Base-by-base conservation (phyloP, 208 protist species). In the Acanthamoeba rhysodes region DNA sequence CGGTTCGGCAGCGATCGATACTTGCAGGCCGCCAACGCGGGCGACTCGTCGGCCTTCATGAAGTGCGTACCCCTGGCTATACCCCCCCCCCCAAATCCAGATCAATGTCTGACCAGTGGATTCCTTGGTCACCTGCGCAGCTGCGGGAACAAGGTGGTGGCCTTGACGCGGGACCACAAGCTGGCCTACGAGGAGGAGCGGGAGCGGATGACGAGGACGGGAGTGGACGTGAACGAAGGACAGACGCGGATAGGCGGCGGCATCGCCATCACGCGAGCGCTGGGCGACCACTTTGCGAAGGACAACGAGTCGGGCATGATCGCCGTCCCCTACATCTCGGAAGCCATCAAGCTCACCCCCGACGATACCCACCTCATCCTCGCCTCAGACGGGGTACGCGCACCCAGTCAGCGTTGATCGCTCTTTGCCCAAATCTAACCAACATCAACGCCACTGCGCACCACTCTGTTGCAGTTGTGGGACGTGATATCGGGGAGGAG, bases 251-350 rank as follows among this genome's bases (percentile, higher is more conserved):
- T 94, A n/a, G 68, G 90, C n/a, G 90, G 85, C 12, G 85, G 90
- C 66, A 80, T 94, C 41, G 90, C 64, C 90, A 80, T 94, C 48
- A 94, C 90, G 45, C 90, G 90, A n/a, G 90, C 68, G 14, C 90
- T 94, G 7, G 90, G 90, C 66, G 90, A 94, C 34, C 90, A 94
- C n/a, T 94, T 94, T 94, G 90, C 90, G 27, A 94, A 94, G 90
- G 90, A 94, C 70, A 94, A 72, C 70, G 68, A 94, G 7, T 82
- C 64, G 41, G 90, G 90, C 90, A 94, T 94, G 90, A 55, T 94
- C 32, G 90, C 48, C 66, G 62, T 80, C 29, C 90, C 90, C 29
- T 59, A 94, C 90, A 94, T 72, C 41, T 82, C 64, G 7, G 66
- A 94, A 50, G 24, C 90, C 90, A 59, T 94, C 68, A 82, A 82